Evolutionary conservation across 2,329 filamentous ascomycete genomes (phyloP).

Genomic region (Fusarium acutatum): DNA sequence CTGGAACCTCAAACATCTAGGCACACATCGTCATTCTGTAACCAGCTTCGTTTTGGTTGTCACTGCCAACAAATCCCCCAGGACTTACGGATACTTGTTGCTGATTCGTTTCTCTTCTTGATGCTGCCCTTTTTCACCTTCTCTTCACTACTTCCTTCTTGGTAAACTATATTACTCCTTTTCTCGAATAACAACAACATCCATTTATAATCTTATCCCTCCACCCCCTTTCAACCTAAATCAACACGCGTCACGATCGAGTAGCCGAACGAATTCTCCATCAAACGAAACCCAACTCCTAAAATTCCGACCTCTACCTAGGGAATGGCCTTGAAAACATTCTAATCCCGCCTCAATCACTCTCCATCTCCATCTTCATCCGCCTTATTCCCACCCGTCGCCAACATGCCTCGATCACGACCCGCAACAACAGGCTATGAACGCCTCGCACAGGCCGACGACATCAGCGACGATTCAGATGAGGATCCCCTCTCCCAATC

Average conservation of each 20-base stretch:
- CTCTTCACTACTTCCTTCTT: neutral
- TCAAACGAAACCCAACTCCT: neutral
- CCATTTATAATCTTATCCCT: constrained; percentile 5
- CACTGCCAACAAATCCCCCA: neutral
- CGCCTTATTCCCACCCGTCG: neutral
- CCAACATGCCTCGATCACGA: constrained; percentile 69
- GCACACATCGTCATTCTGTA: constrained; percentile 32
- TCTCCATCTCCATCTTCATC: neutral
- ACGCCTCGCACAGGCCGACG: constrained; percentile 83
- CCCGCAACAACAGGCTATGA: constrained; percentile 85
- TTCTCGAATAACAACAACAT: neutral
- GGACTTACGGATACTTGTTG: neutral
- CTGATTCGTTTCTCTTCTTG: neutral
- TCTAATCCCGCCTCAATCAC: constrained; percentile 4
- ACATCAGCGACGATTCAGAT: constrained; percentile 76
- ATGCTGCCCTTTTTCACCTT: neutral
- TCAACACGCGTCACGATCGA: constrained; percentile 13
- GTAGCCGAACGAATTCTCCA: neutral
- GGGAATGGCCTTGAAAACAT: constrained; percentile 30
- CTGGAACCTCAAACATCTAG: constrained; percentile 24
- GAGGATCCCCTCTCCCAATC: constrained; percentile 65
- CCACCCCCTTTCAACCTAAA: constrained; percentile 11
- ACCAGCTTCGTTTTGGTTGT: constrained; percentile 20
- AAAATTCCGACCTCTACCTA: neutral
- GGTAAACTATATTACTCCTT: constrained; percentile 11